These are phyloP conservation scores for Phytophthora pinifolia DNA, from an alignment of 352 stramenopile genomes.

Conservation along the genomic window DNA sequence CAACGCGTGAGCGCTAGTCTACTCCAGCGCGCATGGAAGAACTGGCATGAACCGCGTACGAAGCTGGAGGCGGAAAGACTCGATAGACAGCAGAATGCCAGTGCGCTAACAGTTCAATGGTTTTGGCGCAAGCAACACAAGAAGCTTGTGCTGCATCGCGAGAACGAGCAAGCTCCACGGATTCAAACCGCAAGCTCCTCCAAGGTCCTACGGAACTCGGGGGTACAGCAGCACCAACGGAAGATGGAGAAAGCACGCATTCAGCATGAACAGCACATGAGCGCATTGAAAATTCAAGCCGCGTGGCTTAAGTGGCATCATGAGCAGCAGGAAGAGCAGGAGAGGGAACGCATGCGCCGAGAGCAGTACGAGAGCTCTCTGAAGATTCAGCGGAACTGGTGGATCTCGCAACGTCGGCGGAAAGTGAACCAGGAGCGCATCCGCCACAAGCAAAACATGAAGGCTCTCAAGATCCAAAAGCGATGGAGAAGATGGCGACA, in stretches of 20 bases:
- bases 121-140: conserved; percentile 18
- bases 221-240: conserved; percentile 12
- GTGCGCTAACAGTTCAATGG: conserved; percentile 17
- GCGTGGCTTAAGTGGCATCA: conserved; percentile 29
- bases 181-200: conserved; percentile 18
- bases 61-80: neutral
- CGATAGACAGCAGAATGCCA: neutral
- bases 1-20: too few species aligned
- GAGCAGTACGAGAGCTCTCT: conserved; percentile 29
- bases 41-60: neutral
- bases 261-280: conserved; percentile 25
- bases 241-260: conserved; percentile 26
- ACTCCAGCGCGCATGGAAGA: too few species aligned
- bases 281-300: conserved; percentile 28
- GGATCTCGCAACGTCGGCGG: conserved; percentile 20
- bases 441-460: conserved; percentile 26
- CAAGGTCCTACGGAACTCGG: conserved; percentile 27
- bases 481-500: conserved; percentile 24
- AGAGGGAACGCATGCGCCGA: conserved; percentile 27
- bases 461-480: conserved; percentile 31
- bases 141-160: neutral
- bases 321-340: conserved; percentile 21
- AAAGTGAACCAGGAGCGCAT: conserved; percentile 20
- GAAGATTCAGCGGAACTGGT: conserved; percentile 27
- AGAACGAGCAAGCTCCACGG: conserved; percentile 14